These are phyloP conservation scores for Pseudohalonectria lignicola DNA, from an alignment of 2,329 filamentous ascomycete genomes.

Conservation along the genomic window DNA sequence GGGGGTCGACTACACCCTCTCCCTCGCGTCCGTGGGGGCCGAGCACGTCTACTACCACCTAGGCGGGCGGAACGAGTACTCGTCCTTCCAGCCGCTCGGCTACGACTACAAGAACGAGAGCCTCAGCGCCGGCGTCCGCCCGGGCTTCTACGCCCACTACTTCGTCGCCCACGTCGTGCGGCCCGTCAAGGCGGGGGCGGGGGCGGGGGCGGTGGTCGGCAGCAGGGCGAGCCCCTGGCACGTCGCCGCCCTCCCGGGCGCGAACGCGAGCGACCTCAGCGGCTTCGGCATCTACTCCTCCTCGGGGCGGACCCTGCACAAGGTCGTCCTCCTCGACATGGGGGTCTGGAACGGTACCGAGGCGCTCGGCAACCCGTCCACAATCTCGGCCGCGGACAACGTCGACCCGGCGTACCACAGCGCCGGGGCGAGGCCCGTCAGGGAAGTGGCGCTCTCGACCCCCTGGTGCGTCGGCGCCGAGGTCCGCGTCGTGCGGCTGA, in stretches of 20 bases:
- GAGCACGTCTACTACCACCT: constrained; percentile 9
- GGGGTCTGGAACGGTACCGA: constrained; percentile 23
- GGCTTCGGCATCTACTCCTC: constrained; percentile 19
- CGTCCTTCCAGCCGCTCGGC: constrained; percentile 9
- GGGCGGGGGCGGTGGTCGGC: neutral
- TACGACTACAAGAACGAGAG: constrained; percentile 20
- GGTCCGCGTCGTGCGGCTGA: constrained; percentile 15
- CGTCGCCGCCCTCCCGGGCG: constrained; percentile 19
- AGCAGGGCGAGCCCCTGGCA: neutral
- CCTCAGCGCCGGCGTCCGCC: constrained; percentile 16
- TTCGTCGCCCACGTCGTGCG: constrained; percentile 18
- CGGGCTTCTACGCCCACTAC: constrained; percentile 22
- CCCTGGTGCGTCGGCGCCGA: constrained; percentile 14
- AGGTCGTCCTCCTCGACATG: constrained; percentile 23
- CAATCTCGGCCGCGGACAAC: constrained; percentile 11
- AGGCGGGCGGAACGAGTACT: constrained; percentile 12
- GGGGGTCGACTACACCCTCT: constrained; percentile 27
- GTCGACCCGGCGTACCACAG: constrained; percentile 16
- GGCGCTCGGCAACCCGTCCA: constrained; percentile 21
- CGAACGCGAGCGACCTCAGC: constrained; percentile 20
- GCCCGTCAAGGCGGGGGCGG: neutral
- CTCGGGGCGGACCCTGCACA: constrained; percentile 9
- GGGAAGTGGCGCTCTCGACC: constrained; percentile 15
- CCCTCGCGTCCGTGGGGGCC: constrained; percentile 4
- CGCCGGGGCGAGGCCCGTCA: constrained; percentile 14